phyloP scores from a whole-genome alignment of 345 rosid genomes.

The Aethionema arabicum region DNA sequence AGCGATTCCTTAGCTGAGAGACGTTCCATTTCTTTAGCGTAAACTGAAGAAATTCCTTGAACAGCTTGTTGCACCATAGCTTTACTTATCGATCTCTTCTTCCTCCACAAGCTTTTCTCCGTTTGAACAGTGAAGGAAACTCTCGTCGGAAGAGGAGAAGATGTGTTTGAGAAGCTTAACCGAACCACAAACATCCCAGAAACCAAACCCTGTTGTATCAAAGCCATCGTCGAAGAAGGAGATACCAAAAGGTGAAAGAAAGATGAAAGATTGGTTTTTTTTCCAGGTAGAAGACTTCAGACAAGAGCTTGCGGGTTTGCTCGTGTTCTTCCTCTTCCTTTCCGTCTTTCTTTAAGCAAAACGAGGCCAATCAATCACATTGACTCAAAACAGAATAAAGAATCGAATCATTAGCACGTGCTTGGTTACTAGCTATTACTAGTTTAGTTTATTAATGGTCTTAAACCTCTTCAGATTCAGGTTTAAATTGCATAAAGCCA shows the following conservation, averaged over 20 bases:
- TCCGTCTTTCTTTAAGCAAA: no score
- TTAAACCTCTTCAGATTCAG: no score
- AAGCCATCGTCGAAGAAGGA: conserved; percentile 28
- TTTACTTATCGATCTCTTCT: conserved; percentile 31
- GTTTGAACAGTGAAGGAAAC: conserved; percentile 28
- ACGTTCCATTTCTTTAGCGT: conserved; percentile 95
- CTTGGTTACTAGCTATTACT: no score
- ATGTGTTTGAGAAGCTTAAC: conserved; percentile 24
- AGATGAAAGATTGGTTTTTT: conserved; percentile 13
- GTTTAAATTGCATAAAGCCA: no score
- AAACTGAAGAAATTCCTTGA: conserved; percentile 72
- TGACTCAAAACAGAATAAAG: no score
- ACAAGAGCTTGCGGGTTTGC: no score
- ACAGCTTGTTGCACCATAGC: conserved; percentile 71
- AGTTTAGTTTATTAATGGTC: no score
- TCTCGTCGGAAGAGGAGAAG: conserved; percentile 25
- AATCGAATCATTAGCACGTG: no score
- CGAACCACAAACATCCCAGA: conserved; percentile 28
- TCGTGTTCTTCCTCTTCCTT: no score
- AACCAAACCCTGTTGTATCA: conserved; percentile 26
- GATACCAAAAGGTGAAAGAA: background rate
- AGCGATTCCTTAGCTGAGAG: conserved; percentile 97
- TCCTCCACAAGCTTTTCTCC: conserved; percentile 29
- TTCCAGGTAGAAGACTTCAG: no score
- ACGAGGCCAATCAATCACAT: no score